Evolutionary conservation across 2,329 filamentous ascomycete species (phyloP).

Genomic region (Talaromyces amestolkiae): DNA sequence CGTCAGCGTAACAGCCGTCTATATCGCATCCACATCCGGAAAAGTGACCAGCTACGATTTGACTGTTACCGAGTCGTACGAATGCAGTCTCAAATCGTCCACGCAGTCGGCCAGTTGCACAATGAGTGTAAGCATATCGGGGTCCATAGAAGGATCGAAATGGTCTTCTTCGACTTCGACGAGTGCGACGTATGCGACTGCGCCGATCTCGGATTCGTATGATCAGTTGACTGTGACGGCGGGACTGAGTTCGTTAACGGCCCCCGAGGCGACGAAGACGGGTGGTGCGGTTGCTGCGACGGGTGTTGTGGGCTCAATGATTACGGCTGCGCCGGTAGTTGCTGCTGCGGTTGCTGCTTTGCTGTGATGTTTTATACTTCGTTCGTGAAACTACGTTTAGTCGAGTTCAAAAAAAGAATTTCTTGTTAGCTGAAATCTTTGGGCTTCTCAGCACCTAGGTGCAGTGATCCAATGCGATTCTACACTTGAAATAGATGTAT

Average conservation of each 20-base stretch:
- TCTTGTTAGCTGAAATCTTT: background rate
- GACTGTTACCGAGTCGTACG: slow-evolving; percentile 23
- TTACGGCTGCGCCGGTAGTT: slow-evolving; percentile 27
- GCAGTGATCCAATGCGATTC: background rate
- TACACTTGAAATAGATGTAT: background rate
- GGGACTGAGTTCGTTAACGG: slow-evolving; percentile 23
- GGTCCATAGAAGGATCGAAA: slow-evolving; percentile 9
- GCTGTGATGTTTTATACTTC: slow-evolving; percentile 7
- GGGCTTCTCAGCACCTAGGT: background rate
- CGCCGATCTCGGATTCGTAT: slow-evolving; percentile 8
- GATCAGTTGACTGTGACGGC: slow-evolving; percentile 24
- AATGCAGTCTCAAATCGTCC: slow-evolving; percentile 23
- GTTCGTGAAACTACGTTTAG: background rate
- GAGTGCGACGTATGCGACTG: slow-evolving; percentile 7
- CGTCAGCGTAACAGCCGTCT: slow-evolving; percentile 23
- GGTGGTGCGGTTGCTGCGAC: slow-evolving; percentile 21
- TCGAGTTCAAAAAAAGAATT: background rate
- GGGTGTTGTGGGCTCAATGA: slow-evolving; percentile 22
- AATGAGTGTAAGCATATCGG: slow-evolving; percentile 21
- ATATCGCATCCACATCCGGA: slow-evolving; percentile 22
- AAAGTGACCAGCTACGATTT: slow-evolving; percentile 17
- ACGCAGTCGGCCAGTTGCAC: slow-evolving; percentile 24
- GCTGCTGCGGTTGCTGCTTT: slow-evolving; percentile 26
- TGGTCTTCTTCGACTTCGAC: slow-evolving; percentile 10
- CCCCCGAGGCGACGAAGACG: slow-evolving; percentile 22